Evolutionary conservation across 2,329 filamentous ascomycete species (phyloP).

Genomic region (Pseudohalonectria lignicola): DNA sequence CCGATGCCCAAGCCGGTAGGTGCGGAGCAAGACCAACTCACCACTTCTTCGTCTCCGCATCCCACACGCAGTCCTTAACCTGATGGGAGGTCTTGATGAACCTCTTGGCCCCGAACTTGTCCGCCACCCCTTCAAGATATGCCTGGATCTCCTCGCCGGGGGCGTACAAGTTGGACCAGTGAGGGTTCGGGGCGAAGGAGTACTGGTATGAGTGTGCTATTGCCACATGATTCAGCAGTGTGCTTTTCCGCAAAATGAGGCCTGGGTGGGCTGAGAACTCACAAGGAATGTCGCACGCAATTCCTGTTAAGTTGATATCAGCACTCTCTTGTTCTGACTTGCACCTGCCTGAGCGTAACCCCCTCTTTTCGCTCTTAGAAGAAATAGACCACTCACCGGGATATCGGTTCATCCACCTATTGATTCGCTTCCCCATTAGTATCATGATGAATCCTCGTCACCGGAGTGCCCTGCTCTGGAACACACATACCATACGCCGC

Average conservation of each 20-base stretch:
- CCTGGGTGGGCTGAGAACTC: no score
- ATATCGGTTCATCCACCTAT: slow-evolving; percentile 20
- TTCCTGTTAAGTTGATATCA: slow-evolving; percentile 6
- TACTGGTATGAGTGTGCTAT: slow-evolving; percentile 43
- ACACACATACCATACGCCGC: slow-evolving; percentile 19
- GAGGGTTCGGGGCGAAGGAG: slow-evolving; percentile 41
- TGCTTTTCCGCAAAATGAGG: no score
- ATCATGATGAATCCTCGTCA: not conserved
- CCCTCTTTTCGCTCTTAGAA: no score
- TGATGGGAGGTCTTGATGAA: slow-evolving; percentile 32
- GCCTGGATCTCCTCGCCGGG: slow-evolving; percentile 34
- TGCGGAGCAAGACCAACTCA: slow-evolving; percentile 10
- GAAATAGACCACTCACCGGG: no score
- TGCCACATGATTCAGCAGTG: no score
- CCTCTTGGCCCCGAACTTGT: slow-evolving; percentile 31
- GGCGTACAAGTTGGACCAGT: slow-evolving; percentile 41
- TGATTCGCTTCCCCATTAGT: not conserved
- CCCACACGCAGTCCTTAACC: slow-evolving; percentile 28
- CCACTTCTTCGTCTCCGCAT: slow-evolving; percentile 26
- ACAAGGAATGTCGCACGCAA: slow-evolving; percentile 25
- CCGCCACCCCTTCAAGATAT: slow-evolving; percentile 34
- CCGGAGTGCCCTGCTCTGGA: not conserved
- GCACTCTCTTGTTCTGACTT: slow-evolving; percentile 4
- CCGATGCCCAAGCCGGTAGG: no score
- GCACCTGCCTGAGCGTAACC: no score